Evolutionary conservation across 352 stramenopile genomes (phyloP).

Genomic region (Pythium utonaiense): DNA sequence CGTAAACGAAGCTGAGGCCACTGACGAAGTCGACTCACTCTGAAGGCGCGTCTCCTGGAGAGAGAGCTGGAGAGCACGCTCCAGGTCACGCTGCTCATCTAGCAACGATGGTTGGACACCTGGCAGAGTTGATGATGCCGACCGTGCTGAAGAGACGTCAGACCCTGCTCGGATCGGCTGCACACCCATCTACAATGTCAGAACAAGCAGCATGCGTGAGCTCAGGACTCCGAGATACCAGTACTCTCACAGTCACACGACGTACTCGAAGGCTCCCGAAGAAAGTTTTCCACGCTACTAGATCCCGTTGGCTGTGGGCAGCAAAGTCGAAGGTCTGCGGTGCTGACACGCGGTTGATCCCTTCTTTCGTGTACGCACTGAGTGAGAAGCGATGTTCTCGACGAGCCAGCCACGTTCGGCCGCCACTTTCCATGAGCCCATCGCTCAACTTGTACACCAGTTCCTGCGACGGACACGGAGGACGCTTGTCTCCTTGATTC

Average conservation of each 20-base stretch:
- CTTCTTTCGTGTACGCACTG: slow-evolving; percentile 54
- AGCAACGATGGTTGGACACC: slow-evolving; percentile 20
- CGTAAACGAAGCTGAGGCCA: background rate
- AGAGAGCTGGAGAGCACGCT: slow-evolving; percentile 54
- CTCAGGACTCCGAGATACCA: background rate
- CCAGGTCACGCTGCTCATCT: slow-evolving; percentile 56
- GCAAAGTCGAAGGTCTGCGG: slow-evolving; percentile 67
- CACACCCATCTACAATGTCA: slow-evolving; percentile 10
- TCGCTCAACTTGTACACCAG: slow-evolving; percentile 60
- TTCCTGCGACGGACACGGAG: slow-evolving; percentile 56
- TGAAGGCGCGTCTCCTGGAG: slow-evolving; percentile 43
- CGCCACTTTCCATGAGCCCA: slow-evolving; percentile 49
- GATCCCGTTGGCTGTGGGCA: slow-evolving; percentile 46
- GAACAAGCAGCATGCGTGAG: background rate
- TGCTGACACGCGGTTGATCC: slow-evolving; percentile 57
- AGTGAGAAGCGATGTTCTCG: slow-evolving; percentile 68
- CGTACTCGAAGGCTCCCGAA: slow-evolving; percentile 50
- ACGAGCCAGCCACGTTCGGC: slow-evolving; percentile 63
- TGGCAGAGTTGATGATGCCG: background rate
- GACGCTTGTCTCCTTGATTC: slow-evolving; percentile 66
- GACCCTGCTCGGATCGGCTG: background rate
- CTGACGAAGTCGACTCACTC: background rate
- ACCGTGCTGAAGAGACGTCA: background rate
- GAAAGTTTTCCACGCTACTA: slow-evolving; percentile 72
- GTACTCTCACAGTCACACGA: background rate